Evolutionary conservation across 768 basidiomycete species (phyloP).

Genomic region (Royoungia palumana): DNA sequence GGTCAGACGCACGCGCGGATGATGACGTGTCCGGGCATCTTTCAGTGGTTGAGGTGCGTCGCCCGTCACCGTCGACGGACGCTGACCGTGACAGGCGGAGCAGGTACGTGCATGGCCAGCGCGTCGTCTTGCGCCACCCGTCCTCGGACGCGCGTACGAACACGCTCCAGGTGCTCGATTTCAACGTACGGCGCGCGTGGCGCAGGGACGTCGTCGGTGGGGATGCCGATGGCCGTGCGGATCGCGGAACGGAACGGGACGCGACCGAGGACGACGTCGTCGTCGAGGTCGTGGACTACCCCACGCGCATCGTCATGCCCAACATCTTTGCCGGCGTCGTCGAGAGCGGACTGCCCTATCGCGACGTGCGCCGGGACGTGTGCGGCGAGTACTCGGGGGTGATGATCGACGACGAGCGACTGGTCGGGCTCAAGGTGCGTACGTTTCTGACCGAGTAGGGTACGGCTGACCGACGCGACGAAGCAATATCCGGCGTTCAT

Average conservation of each 20-base stretch:
- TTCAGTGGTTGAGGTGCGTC: constrained; percentile 41
- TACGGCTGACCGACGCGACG: too few species aligned
- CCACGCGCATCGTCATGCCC: constrained; percentile 11
- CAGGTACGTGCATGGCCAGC: constrained; percentile 43
- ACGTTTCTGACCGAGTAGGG: neutral
- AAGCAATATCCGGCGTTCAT: constrained; percentile 26
- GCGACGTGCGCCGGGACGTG: constrained; percentile 20
- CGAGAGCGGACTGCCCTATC: constrained; percentile 33
- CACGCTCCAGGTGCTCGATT: constrained; percentile 28
- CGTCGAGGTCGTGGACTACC: constrained; percentile 4
- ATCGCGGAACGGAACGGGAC: too few species aligned
- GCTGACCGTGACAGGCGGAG: neutral
- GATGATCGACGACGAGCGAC: constrained; percentile 42
- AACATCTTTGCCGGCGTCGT: constrained; percentile 25
- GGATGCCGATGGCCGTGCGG: too few species aligned
- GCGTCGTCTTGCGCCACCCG: constrained; percentile 31
- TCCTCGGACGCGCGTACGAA: constrained; percentile 3
- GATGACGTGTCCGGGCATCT: constrained; percentile 25
- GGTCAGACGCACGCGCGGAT: constrained; percentile 35
- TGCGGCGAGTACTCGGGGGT: constrained; percentile 35
- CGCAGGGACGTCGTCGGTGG: neutral
- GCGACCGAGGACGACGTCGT: too few species aligned
- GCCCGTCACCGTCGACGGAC: neutral
- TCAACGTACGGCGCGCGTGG: constrained; percentile 23
- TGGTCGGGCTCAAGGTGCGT: constrained; percentile 41